phyloP scores from a whole-genome alignment of 495 filamentous ascomycete genomes.

The Lophiotrema nucula region DNA sequence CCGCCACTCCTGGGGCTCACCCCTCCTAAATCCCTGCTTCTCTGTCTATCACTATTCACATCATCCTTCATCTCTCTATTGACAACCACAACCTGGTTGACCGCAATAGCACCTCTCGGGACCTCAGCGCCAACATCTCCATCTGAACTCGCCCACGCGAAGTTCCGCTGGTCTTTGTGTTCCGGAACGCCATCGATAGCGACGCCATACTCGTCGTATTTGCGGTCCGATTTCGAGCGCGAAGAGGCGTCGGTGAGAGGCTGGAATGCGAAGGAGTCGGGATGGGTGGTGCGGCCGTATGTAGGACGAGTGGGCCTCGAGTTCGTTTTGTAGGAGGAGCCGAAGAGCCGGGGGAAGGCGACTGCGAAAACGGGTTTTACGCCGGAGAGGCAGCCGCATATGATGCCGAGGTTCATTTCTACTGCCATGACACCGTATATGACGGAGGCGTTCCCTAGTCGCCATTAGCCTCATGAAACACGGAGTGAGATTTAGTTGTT shows the following conservation, averaged over 20 bases:
- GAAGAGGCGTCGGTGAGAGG: conserved; percentile 17
- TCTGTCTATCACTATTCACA: not conserved
- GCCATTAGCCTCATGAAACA: not conserved
- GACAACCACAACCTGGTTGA: conserved; percentile 14
- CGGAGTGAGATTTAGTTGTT: too few relatives aligned
- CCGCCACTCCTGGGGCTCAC: not conserved
- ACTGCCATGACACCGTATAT: conserved; percentile 13
- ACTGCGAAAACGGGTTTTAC: conserved; percentile 26
- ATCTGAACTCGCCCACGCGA: conserved; percentile 19
- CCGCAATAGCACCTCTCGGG: conserved; percentile 16
- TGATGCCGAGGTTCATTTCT: conserved; percentile 31
- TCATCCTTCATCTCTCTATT: not conserved
- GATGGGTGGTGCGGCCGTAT: conserved; percentile 2
- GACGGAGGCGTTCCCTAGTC: conserved; percentile 16
- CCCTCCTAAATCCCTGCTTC: not conserved
- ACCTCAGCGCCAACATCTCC: conserved; percentile 9
- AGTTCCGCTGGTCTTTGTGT: not conserved
- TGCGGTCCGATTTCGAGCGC: conserved; percentile 4
- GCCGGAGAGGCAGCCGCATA: conserved; percentile 29
- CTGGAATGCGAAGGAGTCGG: conserved; percentile 28
- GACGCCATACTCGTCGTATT: conserved; percentile 6
- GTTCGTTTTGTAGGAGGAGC: conserved; percentile 8
- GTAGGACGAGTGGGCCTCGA: conserved; percentile 5
- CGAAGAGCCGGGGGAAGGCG: conserved; percentile 29
- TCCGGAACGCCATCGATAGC: not conserved